Evolutionary conservation across 768 basidiomycete genomes (phyloP).

Genomic region (Phanerochaete sordida): DNA sequence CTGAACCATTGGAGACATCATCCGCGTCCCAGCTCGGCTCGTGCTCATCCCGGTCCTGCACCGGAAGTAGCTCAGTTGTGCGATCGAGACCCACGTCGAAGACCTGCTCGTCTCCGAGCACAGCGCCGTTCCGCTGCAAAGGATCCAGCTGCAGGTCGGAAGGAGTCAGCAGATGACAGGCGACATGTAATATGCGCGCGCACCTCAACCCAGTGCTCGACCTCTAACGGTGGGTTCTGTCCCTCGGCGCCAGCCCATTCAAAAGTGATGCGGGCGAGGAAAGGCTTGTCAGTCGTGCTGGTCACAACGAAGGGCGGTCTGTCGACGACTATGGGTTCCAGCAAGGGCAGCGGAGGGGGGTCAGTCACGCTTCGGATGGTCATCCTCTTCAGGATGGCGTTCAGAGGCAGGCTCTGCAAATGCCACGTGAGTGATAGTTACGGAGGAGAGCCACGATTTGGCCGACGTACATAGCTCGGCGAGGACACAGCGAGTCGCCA

Average conservation of each 20-base stretch:
- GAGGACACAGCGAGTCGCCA: conserved; percentile 44
- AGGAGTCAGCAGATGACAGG: background rate
- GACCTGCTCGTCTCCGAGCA: conserved; percentile 46
- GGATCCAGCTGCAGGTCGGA: conserved; percentile 38
- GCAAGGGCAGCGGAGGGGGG: conserved; percentile 33
- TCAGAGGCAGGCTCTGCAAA: conserved; percentile 31
- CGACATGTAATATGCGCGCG: conserved; percentile 11
- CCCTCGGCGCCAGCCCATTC: conserved; percentile 33
- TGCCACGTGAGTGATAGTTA: background rate
- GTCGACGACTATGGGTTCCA: conserved; percentile 29
- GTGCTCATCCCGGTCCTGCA: conserved; percentile 9
- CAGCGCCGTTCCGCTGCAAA: conserved; percentile 31
- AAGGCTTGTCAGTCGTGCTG: conserved; percentile 40
- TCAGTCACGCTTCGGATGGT: conserved; percentile 36
- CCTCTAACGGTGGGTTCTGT: conserved; percentile 37
- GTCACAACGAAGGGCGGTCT: conserved; percentile 39
- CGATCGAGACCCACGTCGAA: conserved; percentile 48
- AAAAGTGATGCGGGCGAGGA: conserved; percentile 39
- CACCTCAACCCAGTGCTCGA: conserved; percentile 55
- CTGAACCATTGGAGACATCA: background rate
- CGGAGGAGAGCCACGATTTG: background rate
- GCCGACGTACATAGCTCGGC: conserved; percentile 42
- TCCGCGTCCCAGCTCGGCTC: conserved; percentile 15
- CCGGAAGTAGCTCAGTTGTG: conserved; percentile 35
- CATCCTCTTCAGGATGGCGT: conserved; percentile 29